A percentile compares a stretch with the other conserved stretches of the same genome.
Evolutionary conservation across 163 green algal species (phyloP).

Genomic region (Scenedesmus sp.): DNA sequence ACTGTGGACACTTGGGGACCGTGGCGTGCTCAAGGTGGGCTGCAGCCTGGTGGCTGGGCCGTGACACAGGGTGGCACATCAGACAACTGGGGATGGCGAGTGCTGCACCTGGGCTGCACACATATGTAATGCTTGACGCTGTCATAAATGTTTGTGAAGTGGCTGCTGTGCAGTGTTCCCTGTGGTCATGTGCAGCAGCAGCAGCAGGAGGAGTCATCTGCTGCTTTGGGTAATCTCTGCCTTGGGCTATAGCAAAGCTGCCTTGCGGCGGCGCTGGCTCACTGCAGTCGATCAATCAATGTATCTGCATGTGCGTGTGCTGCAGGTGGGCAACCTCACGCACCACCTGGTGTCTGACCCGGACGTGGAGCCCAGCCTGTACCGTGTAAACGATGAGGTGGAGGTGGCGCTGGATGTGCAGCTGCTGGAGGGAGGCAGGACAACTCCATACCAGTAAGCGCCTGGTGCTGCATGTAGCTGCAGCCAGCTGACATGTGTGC

Average conservation of each 20-base stretch:
- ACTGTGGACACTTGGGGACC: conserved; percentile 86
- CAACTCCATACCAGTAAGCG: conserved; percentile 79
- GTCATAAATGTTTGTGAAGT: too few species aligned
- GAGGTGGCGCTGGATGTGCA: conserved; percentile 83
- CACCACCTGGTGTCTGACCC: conserved; percentile 34
- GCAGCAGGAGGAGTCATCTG: too few species aligned
- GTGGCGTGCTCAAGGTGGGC: conserved; percentile 75
- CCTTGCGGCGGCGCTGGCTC: too few species aligned
- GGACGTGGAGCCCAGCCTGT: conserved; percentile 63
- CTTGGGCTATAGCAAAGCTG: too few species aligned
- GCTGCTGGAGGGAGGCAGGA: conserved; percentile 71
- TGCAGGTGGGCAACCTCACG: conserved; percentile 37
- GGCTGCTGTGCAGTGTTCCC: too few species aligned
- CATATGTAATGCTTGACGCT: too few species aligned
- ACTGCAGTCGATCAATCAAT: too few species aligned
- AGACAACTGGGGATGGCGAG: too few species aligned
- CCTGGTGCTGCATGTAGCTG: not conserved
- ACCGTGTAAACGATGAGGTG: conserved; percentile 90
- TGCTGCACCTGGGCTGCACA: too few species aligned
- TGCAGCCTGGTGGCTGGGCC: not conserved
- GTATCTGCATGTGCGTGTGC: not conserved
- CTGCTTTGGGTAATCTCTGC: too few species aligned
- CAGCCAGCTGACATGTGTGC: not conserved
- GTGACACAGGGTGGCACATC: too few species aligned
- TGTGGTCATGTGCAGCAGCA: too few species aligned